Evolutionary conservation across 495 filamentous ascomycete genomes (phyloP).

Genomic region (Staphylotrichum longicolle): DNA sequence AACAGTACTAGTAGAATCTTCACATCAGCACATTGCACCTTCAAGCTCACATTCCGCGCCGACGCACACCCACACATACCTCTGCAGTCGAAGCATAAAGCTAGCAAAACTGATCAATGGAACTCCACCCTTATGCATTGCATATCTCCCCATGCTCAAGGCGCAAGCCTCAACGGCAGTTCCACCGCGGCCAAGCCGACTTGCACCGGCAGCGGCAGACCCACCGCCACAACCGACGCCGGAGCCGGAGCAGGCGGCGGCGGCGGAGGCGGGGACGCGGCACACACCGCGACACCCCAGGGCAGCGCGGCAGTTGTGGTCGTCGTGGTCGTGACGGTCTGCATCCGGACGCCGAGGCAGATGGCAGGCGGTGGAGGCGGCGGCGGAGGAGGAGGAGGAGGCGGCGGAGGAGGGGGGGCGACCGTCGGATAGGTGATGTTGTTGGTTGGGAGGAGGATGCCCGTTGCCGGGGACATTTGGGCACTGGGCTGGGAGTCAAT

Average conservation of each 20-base stretch:
- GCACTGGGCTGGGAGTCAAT: too few species aligned
- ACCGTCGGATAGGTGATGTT: slow-evolving; percentile 11
- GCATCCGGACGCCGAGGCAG: neutral
- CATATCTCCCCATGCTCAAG: neutral
- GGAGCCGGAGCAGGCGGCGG: slow-evolving; percentile 14
- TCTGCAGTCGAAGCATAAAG: too few species aligned
- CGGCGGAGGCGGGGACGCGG: neutral
- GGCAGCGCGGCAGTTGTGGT: neutral
- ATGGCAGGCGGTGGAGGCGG: neutral
- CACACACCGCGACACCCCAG: neutral
- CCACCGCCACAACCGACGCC: neutral
- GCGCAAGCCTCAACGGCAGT: neutral
- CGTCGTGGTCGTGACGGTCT: neutral
- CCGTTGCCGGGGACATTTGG: too few species aligned
- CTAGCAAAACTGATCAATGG: too few species aligned
- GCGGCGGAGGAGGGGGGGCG: neutral
- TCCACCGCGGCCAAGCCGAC: too few species aligned
- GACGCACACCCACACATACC: too few species aligned
- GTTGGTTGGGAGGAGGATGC: neutral
- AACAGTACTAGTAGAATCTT: too few species aligned
- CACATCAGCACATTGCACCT: too few species aligned
- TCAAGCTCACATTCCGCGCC: too few species aligned
- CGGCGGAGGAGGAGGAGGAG: slow-evolving; percentile 12
- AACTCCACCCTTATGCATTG: too few species aligned
- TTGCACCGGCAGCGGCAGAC: neutral